Base-by-base conservation (phyloP, 2,329 filamentous ascomycete species). In the Incumbomyces delicatus region DNA sequence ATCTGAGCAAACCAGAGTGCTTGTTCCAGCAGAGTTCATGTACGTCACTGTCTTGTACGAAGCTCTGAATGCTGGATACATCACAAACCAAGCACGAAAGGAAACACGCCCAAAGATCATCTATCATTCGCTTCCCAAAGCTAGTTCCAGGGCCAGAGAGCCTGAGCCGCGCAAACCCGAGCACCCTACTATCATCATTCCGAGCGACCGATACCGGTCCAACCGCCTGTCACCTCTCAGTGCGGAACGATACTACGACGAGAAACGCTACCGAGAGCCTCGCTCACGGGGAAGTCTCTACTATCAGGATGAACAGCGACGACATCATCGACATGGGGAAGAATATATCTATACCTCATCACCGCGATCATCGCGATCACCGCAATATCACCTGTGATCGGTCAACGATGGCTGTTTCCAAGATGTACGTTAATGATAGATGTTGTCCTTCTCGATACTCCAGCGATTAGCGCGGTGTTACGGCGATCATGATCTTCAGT, bases 261-360 rank as follows among this genome's bases (percentile, higher is more conserved):
- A 45, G 12, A 35, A 34, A 45, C 16, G 20, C 36, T 17, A 38
- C 20, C 20, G 34, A 16, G 42, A 38, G 34, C 42, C 42, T 11
- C 42, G 42, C n/a, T 42, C 17, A 34, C 20, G 42, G 22, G 42
- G 42, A 8, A 45, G 42, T 18, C 34, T 45, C 32, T 45, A 45
- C 18, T 34, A 45, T 20, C 32, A 45, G 38, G 42, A 45, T 31
- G 42, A 45, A 45, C 33, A 20, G 37, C 17, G 42, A 45, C 32
- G 42, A 29, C 42, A 38, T 27, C 22, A 27, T 35, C 33, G 34
- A 45, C 34, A 45, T 31, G 20, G n/a, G 29, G 42, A 20, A 29
- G 33, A 45, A 35, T 18, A 29, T 33, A 38, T 45, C 42, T 37
- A 37, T n/a, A n/a, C n/a, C 33, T 33, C 34, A 30, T 37, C 42